Base-by-base conservation (phyloP, 2,329 filamentous ascomycete species). In the Neobulgaria alba region DNA sequence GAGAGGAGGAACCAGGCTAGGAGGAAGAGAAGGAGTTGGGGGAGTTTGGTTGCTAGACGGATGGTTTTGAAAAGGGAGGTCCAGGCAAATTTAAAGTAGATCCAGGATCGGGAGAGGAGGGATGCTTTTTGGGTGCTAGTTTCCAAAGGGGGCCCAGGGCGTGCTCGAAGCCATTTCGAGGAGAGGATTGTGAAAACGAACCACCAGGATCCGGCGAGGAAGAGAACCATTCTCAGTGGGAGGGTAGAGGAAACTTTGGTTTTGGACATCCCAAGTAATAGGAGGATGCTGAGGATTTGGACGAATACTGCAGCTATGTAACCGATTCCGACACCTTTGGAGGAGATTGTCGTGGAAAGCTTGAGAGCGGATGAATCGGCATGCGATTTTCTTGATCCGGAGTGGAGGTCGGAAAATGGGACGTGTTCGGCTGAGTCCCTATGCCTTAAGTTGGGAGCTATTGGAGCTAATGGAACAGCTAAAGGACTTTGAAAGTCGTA, bases 1-100 rank as follows among this genome's bases (percentile, higher is more conserved):
- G 85, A 93, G 3, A 98, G 73, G 14, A 96, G 72, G 59, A 98
- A 95, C 92, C 92, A 96, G 7, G 86, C 88, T 3, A 75, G 76
- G 8, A 96, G 73, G 59, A 90, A 90, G 4, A 90, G 67, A 16
- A 85, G 66, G 15, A 89, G 78, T 53, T 92, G 84, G 33, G 77
- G 65, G 4, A 90, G 71, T 16, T 74, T 72, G 8, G 80, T 68
- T 2, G 89, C 89, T 32, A 88, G 73, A 53, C 77, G 73, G 8
- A 89, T 66, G 0, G 92, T 96, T 43, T 78, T 79, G 47, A 80
- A 87, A 1, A 96, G 71, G 2, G 86, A 87, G 41, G 74, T 79
- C 90, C 92, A 96, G 0, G 89, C 84, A 59, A 85, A 92, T 0
- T 69, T 65, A 18, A 93, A 73, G 59, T 95, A 95, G n/a, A n/a